phyloP scores from a whole-genome alignment of 2,329 filamentous ascomycete genomes.

The Calonectria leucothoes region DNA sequence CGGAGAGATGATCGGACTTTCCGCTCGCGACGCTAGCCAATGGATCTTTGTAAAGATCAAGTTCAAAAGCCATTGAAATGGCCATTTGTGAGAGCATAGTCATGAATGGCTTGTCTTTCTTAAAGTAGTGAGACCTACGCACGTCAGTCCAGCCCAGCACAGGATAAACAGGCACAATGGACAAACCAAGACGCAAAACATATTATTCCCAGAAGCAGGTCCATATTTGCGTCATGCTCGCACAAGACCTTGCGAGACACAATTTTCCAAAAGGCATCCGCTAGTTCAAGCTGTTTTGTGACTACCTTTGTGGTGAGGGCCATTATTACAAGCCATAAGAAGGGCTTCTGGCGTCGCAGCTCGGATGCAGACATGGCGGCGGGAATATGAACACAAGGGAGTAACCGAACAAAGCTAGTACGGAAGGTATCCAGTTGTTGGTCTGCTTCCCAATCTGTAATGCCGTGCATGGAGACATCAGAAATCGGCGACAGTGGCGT shows the following conservation, averaged over 20 bases:
- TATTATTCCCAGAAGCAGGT: conserved; percentile 44
- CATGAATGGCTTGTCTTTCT: conserved; percentile 50
- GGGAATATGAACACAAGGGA: conserved; percentile 44
- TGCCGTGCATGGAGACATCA: conserved; percentile 17
- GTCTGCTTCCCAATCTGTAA: conserved; percentile 17
- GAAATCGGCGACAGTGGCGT: not conserved
- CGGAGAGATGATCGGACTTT: not conserved
- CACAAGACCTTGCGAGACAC: conserved; percentile 38
- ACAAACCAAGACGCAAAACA: conserved; percentile 43
- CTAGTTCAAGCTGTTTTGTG: conserved; percentile 39
- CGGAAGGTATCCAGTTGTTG: conserved; percentile 27
- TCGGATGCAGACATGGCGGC: conserved; percentile 27
- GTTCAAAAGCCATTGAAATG: conserved; percentile 51
- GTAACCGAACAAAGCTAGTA: conserved; percentile 20
- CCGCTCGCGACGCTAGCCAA: not conserved
- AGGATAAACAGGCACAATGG: not conserved
- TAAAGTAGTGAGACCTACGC: conserved; percentile 33
- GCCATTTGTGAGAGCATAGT: conserved; percentile 50
- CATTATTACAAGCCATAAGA: conserved; percentile 53
- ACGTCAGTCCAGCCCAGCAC: conserved; percentile 31
- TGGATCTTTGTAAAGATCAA: conserved; percentile 46
- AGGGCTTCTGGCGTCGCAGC: conserved; percentile 48
- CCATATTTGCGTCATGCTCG: conserved; percentile 40
- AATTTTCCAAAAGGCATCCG: conserved; percentile 38
- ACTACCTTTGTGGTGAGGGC: conserved; percentile 38